Evolutionary conservation across 225 moss, liverwort and hornwort genomes (phyloP), one percentile per base, ranked within the genome.

Genomic region (Pseudisothecium myosuroides): DNA sequence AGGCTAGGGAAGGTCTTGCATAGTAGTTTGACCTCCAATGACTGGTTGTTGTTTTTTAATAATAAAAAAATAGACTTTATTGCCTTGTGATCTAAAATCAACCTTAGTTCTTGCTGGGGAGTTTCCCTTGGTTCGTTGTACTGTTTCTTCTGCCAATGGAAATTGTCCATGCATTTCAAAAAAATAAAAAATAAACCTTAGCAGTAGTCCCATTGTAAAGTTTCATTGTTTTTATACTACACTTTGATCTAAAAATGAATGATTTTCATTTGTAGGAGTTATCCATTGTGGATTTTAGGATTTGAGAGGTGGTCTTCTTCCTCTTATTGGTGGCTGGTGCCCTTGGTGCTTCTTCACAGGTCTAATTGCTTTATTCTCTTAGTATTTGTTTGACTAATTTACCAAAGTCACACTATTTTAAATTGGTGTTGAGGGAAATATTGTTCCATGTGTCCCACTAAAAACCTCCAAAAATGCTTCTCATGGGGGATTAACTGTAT

Each of bases 321-420:
- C 18, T 20, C 20, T 66, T 37, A 37, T 19, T 20, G 20, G 11
- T 66, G 20, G 6, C 3, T 69, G 13, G 14, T 39, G 4, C 13
- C 68, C 3, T 69, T 4, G 0, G 14, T 23, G 13, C 23, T 68
- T 68, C 21, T 37, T n/a, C n/a, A 22, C 0, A 22, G 0, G 7
- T n/a, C 12, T 22, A 68, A 68, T 68, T 22, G 18, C 12, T 37
- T 66, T n/a, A n/a, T 68, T 68, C 5, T 69, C 10, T 23, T 39
- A 39, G 24, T 24, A 0, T 41, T 69, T 69, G 6, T 69, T 69
- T n/a, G 45, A 8, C 4, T 68, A n/a, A 68, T n/a, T 68, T n/a
- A n/a, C 0, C 4, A 13, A 20, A 67, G 2, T n/a, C 3, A 12
- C 21, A 67, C 12, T 68, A n/a, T 68, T 68, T 68, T n/a, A n/a